phyloP scores from a whole-genome alignment of 2,329 filamentous ascomycete genomes.

The Sporothrix variecibatus region DNA sequence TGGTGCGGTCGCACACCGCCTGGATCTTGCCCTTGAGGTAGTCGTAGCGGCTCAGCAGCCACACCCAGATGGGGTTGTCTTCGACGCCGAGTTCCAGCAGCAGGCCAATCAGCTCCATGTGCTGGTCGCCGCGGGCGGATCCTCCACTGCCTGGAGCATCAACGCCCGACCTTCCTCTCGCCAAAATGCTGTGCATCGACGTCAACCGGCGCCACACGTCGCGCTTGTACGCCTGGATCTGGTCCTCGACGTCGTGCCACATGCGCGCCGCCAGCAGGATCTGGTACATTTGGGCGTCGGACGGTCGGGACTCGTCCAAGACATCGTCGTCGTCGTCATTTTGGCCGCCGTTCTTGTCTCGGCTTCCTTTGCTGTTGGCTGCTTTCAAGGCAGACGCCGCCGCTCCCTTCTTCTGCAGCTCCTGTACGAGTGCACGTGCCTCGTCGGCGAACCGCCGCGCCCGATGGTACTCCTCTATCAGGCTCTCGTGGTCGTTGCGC shows the following conservation, averaged over 20 bases:
- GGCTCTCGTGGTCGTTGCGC: constrained; percentile 82
- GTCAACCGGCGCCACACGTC: constrained; percentile 84
- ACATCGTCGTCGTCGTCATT: background rate
- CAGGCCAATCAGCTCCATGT: constrained; percentile 87
- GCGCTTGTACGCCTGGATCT: constrained; percentile 83
- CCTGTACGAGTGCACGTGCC: constrained; percentile 67
- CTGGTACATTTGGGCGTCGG: constrained; percentile 79
- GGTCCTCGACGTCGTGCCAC: constrained; percentile 91
- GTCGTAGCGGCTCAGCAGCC: constrained; percentile 87
- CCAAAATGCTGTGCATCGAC: constrained; percentile 60
- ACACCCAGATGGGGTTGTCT: constrained; percentile 95
- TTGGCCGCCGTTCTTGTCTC: background rate
- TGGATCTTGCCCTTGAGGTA: constrained; percentile 85
- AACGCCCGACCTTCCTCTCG: background rate
- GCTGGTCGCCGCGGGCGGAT: constrained; percentile 64
- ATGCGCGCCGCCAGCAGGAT: constrained; percentile 87
- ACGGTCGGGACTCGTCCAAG: constrained; percentile 51
- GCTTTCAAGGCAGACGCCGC: background rate
- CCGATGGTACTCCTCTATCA: constrained; percentile 82
- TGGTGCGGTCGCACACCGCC: constrained; percentile 77
- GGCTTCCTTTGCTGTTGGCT: background rate
- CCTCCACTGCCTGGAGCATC: constrained; percentile 38
- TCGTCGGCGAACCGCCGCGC: constrained; percentile 83
- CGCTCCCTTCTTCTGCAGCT: constrained; percentile 36
- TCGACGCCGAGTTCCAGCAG: constrained; percentile 92